These are phyloP conservation scores for Penicillium sp. DNA, from an alignment of 2,329 filamentous ascomycete genomes.

Conservation along the genomic window DNA sequence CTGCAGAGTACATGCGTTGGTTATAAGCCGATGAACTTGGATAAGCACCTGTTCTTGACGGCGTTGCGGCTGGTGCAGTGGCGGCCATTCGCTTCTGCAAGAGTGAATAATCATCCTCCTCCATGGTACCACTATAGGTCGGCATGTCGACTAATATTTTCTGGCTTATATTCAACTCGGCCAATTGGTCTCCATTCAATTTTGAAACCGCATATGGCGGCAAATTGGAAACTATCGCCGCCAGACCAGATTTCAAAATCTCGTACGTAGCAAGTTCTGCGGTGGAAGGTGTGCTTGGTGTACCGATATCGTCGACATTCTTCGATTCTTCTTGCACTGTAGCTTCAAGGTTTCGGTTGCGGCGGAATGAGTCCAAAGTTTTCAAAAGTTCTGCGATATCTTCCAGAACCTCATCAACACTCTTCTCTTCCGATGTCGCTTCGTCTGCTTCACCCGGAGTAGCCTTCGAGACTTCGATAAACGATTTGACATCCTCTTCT, in stretches of 20 bases:
- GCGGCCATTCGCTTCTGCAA: conserved; percentile 42
- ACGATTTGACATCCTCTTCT: conserved; percentile 41
- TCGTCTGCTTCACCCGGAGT: conserved; percentile 10
- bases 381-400: conserved; percentile 60
- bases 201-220: conserved; percentile 85
- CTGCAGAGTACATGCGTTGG: conserved; percentile 27
- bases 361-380: conserved; percentile 60
- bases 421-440: conserved; percentile 26
- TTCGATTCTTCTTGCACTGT: conserved; percentile 13
- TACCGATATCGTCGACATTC: background rate
- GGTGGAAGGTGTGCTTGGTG: conserved; percentile 47
- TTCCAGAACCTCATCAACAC: conserved; percentile 49
- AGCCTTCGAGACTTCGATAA: conserved; percentile 21
- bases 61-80: conserved; percentile 29
- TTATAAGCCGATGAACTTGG: conserved; percentile 30
- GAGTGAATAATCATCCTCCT: conserved; percentile 68
- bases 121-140: conserved; percentile 74
- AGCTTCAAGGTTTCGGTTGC: conserved; percentile 51
- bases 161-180: conserved; percentile 75
- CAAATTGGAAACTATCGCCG: conserved; percentile 67
- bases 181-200: conserved; percentile 79
- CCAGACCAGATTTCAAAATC: conserved; percentile 69
- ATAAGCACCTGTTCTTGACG: conserved; percentile 26
- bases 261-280: conserved; percentile 62
- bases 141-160: conserved; percentile 69